Base-by-base conservation (phyloP, 2,329 filamentous ascomycete species). In the Lasiodiplodia gonubiensis region DNA sequence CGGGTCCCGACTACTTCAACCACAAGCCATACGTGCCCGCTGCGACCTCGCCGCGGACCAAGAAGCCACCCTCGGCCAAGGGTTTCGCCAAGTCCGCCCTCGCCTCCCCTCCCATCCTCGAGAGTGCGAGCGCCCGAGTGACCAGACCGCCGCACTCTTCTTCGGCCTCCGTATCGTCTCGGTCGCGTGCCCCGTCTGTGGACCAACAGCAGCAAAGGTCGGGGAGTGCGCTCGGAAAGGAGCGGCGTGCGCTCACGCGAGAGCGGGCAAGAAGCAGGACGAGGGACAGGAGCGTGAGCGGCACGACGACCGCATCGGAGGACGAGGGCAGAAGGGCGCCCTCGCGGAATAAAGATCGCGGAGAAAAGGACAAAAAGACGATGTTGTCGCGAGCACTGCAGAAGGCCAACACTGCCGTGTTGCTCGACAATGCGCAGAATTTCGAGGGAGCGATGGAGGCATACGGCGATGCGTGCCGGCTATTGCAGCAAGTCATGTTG, bases 341-440 rank as follows among this genome's bases (percentile, higher is more conserved):
- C 67, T 77, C 78, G 67, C 77, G 79, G 69, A 77, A 76, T 7
- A 76, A 79, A 59, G 82, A 83, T 70, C 76, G 77, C 68, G 75
- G 79, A 61, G 83, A 84, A 68, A 82, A 80, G 72, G 83, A 85
- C 72, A 85, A 98, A 77, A 98, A 97, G 82, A 92, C 90, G 12
- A 98, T 98, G 94, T 86, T 99, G 42, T 97, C 94, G n/a, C 92
- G 92, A 73, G 95, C 95, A 0, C 83, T 99, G 66, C 91, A 97
- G 76, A 97, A 97, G 80, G 95, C 95, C 60, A 97, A 99, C 75
- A 94, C 92, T 14, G 95, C 95, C 25, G 95, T 99, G 30, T 87
- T 97, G 71, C 86, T 99, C 49, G 95, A 99, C 80, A 98, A 97
- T 86, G 93, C 93, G 16, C 92, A 95, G 74, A 97, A 98, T 75